phyloP scores from a whole-genome alignment of 345 rosid genomes.

The Gynandropsis gynandra region DNA sequence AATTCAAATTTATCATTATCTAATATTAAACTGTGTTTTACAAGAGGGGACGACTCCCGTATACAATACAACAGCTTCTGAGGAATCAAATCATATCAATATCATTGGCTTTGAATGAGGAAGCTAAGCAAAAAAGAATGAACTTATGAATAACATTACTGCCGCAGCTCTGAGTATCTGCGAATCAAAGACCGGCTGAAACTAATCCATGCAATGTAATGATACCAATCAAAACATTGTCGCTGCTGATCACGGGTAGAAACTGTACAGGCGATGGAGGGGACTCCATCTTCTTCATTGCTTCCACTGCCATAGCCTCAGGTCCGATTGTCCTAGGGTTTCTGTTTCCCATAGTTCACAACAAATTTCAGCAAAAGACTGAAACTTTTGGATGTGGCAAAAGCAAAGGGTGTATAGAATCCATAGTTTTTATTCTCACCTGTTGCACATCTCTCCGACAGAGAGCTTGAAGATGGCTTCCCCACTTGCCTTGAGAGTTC shows the following conservation, averaged over 20 bases:
- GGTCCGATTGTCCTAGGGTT: slow-evolving; percentile 74
- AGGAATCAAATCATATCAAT: too few relatives aligned
- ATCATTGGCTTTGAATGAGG: too few relatives aligned
- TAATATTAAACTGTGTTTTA: too few relatives aligned
- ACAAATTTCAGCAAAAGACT: background rate
- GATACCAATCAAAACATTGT: slow-evolving; percentile 70
- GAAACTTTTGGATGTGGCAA: background rate
- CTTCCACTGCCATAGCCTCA: slow-evolving; percentile 98
- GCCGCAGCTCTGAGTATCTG: too few relatives aligned
- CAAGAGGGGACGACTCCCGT: too few relatives aligned
- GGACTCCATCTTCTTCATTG: slow-evolving; percentile 94
- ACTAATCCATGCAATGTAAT: slow-evolving; percentile 93
- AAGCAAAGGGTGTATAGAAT: background rate
- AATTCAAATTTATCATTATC: too few relatives aligned
- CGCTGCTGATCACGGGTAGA: slow-evolving; percentile 62
- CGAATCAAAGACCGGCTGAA: slow-evolving; percentile 66
- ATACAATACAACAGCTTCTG: too few relatives aligned
- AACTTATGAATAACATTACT: slow-evolving; percentile 12
- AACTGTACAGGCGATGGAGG: slow-evolving; percentile 97
- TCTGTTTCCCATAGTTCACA: slow-evolving; percentile 35
- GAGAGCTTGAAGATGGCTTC: slow-evolving; percentile 89
- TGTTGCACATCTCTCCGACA: slow-evolving; percentile 94
- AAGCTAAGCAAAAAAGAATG: slow-evolving; percentile 22
- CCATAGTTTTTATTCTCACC: slow-evolving; percentile 32
- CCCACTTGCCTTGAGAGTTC: slow-evolving; percentile 79